These are phyloP conservation scores for Fusarium kyushuense DNA, from an alignment of 2,329 filamentous ascomycete genomes.

Conservation along the genomic window DNA sequence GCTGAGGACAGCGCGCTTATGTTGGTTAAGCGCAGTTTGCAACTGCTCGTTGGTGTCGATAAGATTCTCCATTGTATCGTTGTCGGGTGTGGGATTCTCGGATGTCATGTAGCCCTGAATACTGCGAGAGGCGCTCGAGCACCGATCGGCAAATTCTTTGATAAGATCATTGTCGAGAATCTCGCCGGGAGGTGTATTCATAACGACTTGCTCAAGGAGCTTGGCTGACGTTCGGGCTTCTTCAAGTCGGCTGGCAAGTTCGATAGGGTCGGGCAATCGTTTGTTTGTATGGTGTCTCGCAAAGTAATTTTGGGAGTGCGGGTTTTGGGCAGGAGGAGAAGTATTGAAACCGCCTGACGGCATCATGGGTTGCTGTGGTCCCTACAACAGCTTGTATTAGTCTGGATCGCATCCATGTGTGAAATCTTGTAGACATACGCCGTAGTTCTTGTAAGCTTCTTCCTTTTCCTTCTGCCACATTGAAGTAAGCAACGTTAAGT, in stretches of 20 bases:
- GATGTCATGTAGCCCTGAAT: conserved; percentile 88
- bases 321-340: conserved; percentile 44
- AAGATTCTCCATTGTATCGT: conserved; percentile 91
- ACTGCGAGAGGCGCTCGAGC: conserved; percentile 81
- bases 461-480: conserved; percentile 95
- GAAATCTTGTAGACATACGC: conserved; percentile 55
- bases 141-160: conserved; percentile 90
- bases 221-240: conserved; percentile 92
- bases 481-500: conserved; percentile 74
- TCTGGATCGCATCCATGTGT: not conserved
- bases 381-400: conserved; percentile 41
- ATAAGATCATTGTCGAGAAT: conserved; percentile 87
- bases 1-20: conserved; percentile 82
- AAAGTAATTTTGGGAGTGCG: conserved; percentile 68
- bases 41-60: conserved; percentile 96
- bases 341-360: conserved; percentile 19
- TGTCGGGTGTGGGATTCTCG: conserved; percentile 84
- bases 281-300: conserved; percentile 62
- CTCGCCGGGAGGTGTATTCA: conserved; percentile 83
- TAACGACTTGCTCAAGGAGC: conserved; percentile 90
- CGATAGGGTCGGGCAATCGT: conserved; percentile 74
- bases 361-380: conserved; percentile 32
- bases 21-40: conserved; percentile 82
- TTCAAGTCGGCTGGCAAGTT: conserved; percentile 85
- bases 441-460: conserved; percentile 65